These are phyloP conservation scores for Trichoderma sp. DNA, from an alignment of 2,329 filamentous ascomycete genomes.

Conservation along the genomic window DNA sequence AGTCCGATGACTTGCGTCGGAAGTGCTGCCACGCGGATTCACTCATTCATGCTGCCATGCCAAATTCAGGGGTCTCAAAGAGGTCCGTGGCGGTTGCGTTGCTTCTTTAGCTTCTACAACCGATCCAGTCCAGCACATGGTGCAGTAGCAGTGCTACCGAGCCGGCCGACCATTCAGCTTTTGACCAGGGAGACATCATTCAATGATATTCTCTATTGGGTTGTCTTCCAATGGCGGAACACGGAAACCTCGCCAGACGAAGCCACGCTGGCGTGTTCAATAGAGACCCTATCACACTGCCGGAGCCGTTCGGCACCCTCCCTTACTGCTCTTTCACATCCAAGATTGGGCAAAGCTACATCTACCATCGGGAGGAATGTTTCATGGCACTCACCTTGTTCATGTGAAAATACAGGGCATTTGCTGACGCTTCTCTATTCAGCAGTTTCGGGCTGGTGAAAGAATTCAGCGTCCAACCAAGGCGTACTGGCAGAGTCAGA, in stretches of 20 bases:
- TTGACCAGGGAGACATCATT: not conserved
- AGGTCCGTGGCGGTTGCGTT: not conserved
- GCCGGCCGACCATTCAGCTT: not conserved
- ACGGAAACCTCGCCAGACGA: not conserved
- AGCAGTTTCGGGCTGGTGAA: not conserved
- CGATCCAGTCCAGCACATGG: not conserved
- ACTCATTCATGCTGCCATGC: not conserved
- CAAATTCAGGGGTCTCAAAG: not conserved
- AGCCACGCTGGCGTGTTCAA: not conserved
- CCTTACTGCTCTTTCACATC: not conserved
- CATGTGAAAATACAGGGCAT: not conserved
- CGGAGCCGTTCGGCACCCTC: not conserved
- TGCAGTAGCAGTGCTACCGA: not conserved
- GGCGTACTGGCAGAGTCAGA: too few species aligned
- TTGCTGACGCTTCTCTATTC: not conserved
- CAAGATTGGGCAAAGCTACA: not conserved
- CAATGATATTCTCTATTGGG: not conserved
- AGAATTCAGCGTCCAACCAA: not conserved
- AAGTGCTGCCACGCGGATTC: not conserved
- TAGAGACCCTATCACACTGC: not conserved
- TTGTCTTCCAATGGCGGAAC: not conserved
- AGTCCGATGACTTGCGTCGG: conserved; percentile 3
- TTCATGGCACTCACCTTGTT: too few species aligned
- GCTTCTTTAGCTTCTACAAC: not conserved
- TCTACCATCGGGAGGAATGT: not conserved